Percentiles rank a stretch among this genome's conserved stretches.
Conservation (phyloP, 2,329 filamentous ascomycete species). For the Talaromyces sp. region DNA sequence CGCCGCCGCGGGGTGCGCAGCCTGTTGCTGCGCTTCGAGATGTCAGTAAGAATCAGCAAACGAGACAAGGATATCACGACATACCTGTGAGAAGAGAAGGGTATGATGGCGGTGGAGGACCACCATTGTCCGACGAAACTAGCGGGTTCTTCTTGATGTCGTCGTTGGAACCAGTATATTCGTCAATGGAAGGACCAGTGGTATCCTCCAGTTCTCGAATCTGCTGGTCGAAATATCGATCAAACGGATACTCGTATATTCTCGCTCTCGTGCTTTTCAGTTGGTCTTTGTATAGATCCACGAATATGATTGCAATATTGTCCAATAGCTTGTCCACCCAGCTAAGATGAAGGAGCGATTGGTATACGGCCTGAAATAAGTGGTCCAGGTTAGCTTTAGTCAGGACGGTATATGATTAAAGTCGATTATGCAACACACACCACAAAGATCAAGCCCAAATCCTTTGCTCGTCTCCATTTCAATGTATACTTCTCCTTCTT, state of each 20-base stretch:
- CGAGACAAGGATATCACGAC: neutral
- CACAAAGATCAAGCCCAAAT: slow-evolving; percentile 92
- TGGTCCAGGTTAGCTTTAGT: slow-evolving; percentile 19
- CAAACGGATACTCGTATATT: slow-evolving; percentile 77
- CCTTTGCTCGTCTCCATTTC: slow-evolving; percentile 90
- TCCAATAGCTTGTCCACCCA: slow-evolving; percentile 98
- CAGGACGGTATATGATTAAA: no score
- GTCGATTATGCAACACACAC: slow-evolving; percentile 49
- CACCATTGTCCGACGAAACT: slow-evolving; percentile 49
- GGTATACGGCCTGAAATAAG: slow-evolving; percentile 75
- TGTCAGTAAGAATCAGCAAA: slow-evolving; percentile 23
- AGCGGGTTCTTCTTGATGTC: slow-evolving; percentile 45
- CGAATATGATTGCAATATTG: slow-evolving; percentile 87
- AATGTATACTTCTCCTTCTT: slow-evolving; percentile 90
- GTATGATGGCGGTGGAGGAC: slow-evolving; percentile 50
- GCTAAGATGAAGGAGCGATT: slow-evolving; percentile 86
- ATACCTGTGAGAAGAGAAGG: slow-evolving; percentile 51
- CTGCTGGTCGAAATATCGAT: slow-evolving; percentile 92
- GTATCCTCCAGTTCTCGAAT: slow-evolving; percentile 64
- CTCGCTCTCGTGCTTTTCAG: slow-evolving; percentile 76
- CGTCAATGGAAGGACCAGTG: slow-evolving; percentile 40
- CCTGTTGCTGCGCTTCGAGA: slow-evolving; percentile 38
- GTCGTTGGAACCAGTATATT: slow-evolving; percentile 27
- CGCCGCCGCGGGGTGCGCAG: slow-evolving; percentile 40
- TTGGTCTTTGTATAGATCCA: slow-evolving; percentile 84